Evolutionary conservation across 495 filamentous ascomycete genomes (phyloP).

Genomic region (Penicillium malachiteum): DNA sequence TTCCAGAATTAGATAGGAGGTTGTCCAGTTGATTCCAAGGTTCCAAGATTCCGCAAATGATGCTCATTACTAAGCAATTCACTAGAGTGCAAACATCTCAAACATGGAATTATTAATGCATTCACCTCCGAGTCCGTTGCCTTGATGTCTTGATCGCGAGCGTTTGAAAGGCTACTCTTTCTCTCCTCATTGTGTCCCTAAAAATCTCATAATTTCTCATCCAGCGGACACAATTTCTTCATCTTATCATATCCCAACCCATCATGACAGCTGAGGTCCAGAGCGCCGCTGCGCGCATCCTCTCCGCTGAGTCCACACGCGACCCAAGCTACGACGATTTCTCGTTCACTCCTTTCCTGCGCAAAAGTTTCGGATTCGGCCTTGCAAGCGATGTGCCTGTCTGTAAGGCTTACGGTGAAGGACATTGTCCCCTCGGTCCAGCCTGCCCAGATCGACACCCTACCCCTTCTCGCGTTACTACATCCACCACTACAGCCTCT

Average conservation of each 20-base stretch:
- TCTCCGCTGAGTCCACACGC: constrained; percentile 45
- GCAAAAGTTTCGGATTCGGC: constrained; percentile 72
- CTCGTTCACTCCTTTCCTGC: constrained; percentile 73
- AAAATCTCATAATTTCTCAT: too few relatives aligned
- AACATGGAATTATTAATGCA: too few relatives aligned
- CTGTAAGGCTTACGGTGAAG: constrained; percentile 77
- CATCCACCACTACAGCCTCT: constrained; percentile 55
- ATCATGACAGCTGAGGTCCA: constrained; percentile 42
- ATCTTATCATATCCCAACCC: background rate
- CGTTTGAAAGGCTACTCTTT: too few relatives aligned
- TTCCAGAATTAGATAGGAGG: too few relatives aligned
- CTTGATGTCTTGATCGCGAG: too few relatives aligned
- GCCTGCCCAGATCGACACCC: constrained; percentile 68
- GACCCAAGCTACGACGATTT: constrained; percentile 61
- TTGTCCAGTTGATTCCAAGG: too few relatives aligned
- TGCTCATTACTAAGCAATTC: too few relatives aligned
- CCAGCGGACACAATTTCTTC: too few relatives aligned
- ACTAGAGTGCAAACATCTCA: too few relatives aligned
- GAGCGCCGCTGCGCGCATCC: constrained; percentile 32
- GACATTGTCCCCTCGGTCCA: constrained; percentile 75
- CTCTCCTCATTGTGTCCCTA: too few relatives aligned
- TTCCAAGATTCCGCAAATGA: too few relatives aligned
- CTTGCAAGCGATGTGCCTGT: constrained; percentile 70
- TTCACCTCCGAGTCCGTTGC: too few relatives aligned
- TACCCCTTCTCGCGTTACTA: constrained; percentile 46